Percentiles rank a stretch among this genome's conserved stretches.
These are phyloP conservation scores for Colletotrichum sp. DNA, from an alignment of 2,329 filamentous ascomycete species.

Conservation along the genomic window DNA sequence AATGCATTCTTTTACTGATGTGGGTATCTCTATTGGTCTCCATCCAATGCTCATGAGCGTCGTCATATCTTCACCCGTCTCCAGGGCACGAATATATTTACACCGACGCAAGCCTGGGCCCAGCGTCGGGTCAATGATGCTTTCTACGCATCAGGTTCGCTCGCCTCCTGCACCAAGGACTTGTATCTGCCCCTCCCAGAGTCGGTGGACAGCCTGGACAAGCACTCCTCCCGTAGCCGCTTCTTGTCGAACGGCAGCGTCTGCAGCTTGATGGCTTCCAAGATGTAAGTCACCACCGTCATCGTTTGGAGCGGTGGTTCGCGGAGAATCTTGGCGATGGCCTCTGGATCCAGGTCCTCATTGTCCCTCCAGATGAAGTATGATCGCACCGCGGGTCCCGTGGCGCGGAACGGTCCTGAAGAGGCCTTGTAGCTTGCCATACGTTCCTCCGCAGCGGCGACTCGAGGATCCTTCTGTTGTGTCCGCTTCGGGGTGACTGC, in stretches of 20 bases:
- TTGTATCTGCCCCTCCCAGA: conserved; percentile 28
- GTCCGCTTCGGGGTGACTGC: neutral
- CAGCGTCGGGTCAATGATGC: neutral
- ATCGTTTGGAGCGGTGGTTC: conserved; percentile 61
- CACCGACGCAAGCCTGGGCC: neutral
- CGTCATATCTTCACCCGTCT: neutral
- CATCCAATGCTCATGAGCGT: neutral
- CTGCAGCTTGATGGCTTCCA: conserved; percentile 58
- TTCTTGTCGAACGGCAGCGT: conserved; percentile 52
- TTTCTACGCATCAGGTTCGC: neutral
- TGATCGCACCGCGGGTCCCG: conserved; percentile 49
- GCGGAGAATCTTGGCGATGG: conserved; percentile 61
- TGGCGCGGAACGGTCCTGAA: conserved; percentile 27
- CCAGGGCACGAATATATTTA: neutral
- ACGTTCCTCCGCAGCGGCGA: conserved; percentile 48
- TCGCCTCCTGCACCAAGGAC: conserved; percentile 28
- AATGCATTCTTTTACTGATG: neutral
- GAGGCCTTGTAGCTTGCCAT: conserved; percentile 39
- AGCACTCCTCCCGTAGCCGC: conserved; percentile 50
- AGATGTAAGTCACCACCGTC: conserved; percentile 65
- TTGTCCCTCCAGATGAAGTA: conserved; percentile 70
- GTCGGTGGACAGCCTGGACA: conserved; percentile 35
- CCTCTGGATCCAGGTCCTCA: conserved; percentile 48
- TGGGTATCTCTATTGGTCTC: conserved; percentile 11
- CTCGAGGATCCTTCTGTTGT: conserved; percentile 41